Percentiles rank a stretch among this genome's conserved stretches.
Conservation (phyloP, 441 rosid species). For the Adansonia grandidieri region DNA sequence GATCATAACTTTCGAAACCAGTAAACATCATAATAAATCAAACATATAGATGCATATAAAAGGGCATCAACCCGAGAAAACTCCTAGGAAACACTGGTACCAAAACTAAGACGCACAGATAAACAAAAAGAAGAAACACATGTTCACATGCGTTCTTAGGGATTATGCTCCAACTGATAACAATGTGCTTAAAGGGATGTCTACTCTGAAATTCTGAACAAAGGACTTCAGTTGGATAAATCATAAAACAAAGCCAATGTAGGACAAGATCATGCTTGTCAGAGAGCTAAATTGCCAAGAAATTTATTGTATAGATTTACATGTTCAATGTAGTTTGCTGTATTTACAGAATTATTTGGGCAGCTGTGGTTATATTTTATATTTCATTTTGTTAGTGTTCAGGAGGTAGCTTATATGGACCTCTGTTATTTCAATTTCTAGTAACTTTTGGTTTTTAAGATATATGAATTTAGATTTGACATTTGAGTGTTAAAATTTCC, state of each 20-base stretch:
- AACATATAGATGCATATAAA: neutral
- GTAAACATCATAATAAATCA: conserved; percentile 26
- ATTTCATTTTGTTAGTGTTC: neutral
- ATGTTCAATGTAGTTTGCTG: neutral
- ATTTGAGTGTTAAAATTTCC: neutral
- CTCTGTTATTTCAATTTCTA: conserved; percentile 4
- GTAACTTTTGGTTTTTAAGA: neutral
- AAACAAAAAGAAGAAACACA: conserved; percentile 12
- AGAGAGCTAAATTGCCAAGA: neutral
- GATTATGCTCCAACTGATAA: neutral
- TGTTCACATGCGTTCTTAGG: neutral
- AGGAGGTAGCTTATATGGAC: neutral
- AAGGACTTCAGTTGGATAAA: neutral
- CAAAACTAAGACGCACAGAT: neutral
- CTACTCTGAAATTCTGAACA: neutral
- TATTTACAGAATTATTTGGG: neutral
- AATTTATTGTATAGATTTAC: neutral
- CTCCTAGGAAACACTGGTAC: neutral
- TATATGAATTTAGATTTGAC: neutral
- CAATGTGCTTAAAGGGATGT: neutral
- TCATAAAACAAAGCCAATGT: neutral
- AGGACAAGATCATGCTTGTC: neutral
- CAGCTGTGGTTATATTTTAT: conserved; percentile 1
- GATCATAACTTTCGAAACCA: conserved; percentile 41
- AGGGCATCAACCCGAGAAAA: neutral